phyloP scores from a whole-genome alignment of 768 basidiomycete species.

The Phaeotremella fagi region DNA sequence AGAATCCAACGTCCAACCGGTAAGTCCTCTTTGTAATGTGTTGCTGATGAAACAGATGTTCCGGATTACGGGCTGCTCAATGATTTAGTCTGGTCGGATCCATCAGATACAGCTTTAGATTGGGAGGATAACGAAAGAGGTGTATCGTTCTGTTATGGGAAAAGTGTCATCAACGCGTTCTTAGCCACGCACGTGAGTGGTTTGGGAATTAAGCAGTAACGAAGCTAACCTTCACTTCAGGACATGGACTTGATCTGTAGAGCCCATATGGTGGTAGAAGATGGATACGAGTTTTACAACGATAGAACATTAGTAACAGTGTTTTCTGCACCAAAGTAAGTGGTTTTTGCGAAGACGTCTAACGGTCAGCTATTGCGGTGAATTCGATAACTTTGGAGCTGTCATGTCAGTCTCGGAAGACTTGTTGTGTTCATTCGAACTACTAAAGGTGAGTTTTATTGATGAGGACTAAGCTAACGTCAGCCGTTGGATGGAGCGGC shows the following conservation, averaged over 20 bases:
- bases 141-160: conserved; percentile 98
- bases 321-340: conserved; percentile 96
- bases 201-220: conserved; percentile 32
- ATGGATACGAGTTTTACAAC: conserved; percentile 98
- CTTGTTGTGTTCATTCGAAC: conserved; percentile 91
- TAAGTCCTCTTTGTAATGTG: conserved; percentile 13
- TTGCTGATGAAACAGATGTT: conserved; percentile 61
- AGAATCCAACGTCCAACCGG: conserved; percentile 89
- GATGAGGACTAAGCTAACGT: neutral
- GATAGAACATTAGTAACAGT: conserved; percentile 97
- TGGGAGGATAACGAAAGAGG: conserved; percentile 99
- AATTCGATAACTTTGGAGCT: conserved; percentile 47
- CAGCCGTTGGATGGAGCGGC: conserved; percentile 84
- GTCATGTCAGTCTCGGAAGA: conserved; percentile 87
- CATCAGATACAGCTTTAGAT: conserved; percentile 91
- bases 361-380: conserved; percentile 48
- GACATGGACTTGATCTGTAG: conserved; percentile 99
- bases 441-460: conserved; percentile 60
- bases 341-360: conserved; percentile 17
- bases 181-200: conserved; percentile 53
- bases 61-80: conserved; percentile 97
- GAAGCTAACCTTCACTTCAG: conserved; percentile 16
- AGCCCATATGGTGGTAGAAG: conserved; percentile 98
- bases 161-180: conserved; percentile 94
- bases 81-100: conserved; percentile 96